Evolutionary conservation across 148 eudicot species (phyloP), one percentile per base, ranked within the genome.

Genomic region (Vaccinium vitisidaea): DNA sequence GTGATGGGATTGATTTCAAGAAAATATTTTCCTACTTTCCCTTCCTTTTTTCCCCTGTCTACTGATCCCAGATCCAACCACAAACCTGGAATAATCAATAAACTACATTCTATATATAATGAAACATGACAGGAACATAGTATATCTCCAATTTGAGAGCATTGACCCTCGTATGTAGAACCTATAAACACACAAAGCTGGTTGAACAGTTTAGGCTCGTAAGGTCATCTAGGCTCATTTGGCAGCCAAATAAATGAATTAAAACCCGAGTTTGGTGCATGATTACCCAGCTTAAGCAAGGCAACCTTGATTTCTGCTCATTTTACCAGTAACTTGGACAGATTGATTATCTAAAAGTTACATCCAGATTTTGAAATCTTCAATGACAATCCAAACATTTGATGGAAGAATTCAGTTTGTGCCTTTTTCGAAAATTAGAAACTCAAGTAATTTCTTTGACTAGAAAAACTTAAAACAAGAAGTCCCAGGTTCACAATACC

Each of bases 211-310:
- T 85, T 23, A 32, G 52, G 25, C 54, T 48, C 14, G 2, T 9
- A 82, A 80, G 79, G 73, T 84, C 83, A 79, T 15, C 32, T 46
- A 73, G 49, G 69, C 75, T 74, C 50, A 80, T 80, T 80, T 48
- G 74, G 58, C 50, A 61, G 58, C 59, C 84, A 81, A 61, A 85
- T 46, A 48, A 48, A 54, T 63, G 43, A 46, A 49, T 25, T 16
- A 39, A 67, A 70, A 46, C 48, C 27, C 19, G 8, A 12, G 23
- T 63, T 25, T 84, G 52, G 58, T 71, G 63, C 27, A 50, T 50
- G 8, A 83, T 59, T 69, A 54, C 59, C 83, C n/a, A 84, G 79
- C 58, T 69, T 54, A 4, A 80, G 71, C 74, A 73, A 54, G 18
- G 23, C 78, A 69, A 69, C 61, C 27, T 65, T 18, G 56, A 77